Conservation (phyloP, 352 stramenopile species). For the Pythium rishiriense region DNA sequence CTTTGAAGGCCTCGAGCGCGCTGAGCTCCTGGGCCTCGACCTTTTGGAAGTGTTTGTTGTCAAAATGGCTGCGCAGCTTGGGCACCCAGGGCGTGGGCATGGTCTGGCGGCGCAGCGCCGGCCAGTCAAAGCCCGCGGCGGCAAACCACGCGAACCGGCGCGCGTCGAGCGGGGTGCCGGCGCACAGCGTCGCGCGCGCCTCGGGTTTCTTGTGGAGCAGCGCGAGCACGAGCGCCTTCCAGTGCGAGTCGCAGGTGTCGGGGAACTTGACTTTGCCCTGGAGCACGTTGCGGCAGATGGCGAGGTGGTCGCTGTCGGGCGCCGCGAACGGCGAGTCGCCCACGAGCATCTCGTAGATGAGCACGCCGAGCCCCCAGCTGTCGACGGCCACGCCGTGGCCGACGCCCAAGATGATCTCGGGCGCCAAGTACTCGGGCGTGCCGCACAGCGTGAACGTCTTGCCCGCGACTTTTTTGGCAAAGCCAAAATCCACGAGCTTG, state of each 20-base stretch:
- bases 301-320: conserved; percentile 34
- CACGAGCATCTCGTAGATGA: conserved; percentile 59
- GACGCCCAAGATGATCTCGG: conserved; percentile 42
- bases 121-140: conserved; percentile 40
- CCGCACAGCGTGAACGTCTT: conserved; percentile 47
- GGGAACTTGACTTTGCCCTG: conserved; percentile 29
- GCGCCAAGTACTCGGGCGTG: conserved; percentile 59
- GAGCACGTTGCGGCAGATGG: conserved; percentile 39
- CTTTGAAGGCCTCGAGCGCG: conserved; percentile 39
- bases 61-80: conserved; percentile 36
- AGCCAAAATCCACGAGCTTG: conserved; percentile 96
- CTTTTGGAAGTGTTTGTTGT: conserved; percentile 41
- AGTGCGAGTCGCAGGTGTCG: conserved; percentile 33
- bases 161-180: conserved; percentile 24
- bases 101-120: conserved; percentile 31
- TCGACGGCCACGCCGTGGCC: conserved; percentile 50
- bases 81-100: conserved; percentile 48
- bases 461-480: conserved; percentile 64
- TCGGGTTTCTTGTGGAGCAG: conserved; percentile 48
- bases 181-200: conserved; percentile 36
- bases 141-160: conserved; percentile 39
- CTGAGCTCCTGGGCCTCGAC: conserved; percentile 37
- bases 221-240: conserved; percentile 41
- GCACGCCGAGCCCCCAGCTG: conserved; percentile 52
- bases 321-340: conserved; percentile 38